Evolutionary conservation across 75 land plant species (phyloP).

Genomic region (Azolla pinnata): DNA sequence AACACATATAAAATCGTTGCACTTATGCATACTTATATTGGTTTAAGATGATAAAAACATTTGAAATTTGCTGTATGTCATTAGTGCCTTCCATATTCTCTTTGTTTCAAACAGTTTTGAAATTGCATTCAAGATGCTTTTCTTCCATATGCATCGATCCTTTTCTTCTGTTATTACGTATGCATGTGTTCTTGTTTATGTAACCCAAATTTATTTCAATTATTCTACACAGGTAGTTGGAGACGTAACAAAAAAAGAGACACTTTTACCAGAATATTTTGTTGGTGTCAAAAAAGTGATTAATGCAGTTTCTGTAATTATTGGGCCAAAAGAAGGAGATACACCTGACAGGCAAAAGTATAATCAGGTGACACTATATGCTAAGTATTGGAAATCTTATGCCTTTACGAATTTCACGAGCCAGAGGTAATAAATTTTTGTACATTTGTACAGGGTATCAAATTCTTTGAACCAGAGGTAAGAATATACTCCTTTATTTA

Average conservation of each 20-base stretch:
- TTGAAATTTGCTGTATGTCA: too few species aligned
- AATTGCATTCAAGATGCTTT: too few species aligned
- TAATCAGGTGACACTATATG: conserved; percentile 41
- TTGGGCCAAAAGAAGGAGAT: conserved; percentile 99
- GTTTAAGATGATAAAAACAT: too few species aligned
- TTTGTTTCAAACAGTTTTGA: too few species aligned
- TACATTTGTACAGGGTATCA: conserved; percentile 72
- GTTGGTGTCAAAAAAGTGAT: conserved; percentile 80
- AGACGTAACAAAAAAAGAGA: conserved; percentile 70
- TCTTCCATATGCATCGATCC: too few species aligned
- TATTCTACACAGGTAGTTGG: conserved; percentile 52
- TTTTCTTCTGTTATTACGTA: too few species aligned
- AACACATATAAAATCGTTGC: too few species aligned
- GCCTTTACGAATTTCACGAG: neutral
- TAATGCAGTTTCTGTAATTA: conserved; percentile 80
- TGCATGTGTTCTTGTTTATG: too few species aligned
- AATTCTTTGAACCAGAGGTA: conserved; percentile 98
- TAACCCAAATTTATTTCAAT: too few species aligned
- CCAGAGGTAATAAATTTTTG: neutral
- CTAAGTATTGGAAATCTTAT: neutral
- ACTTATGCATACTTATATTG: too few species aligned
- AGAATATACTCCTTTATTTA: neutral
- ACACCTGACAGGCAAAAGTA: conserved; percentile 92
- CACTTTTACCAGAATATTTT: conserved; percentile 67
- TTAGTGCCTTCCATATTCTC: too few species aligned